Evolutionary conservation across 2,329 filamentous ascomycete species (phyloP), one percentile per base, ranked within the genome.

Genomic region (Cercospora brassicicola): DNA sequence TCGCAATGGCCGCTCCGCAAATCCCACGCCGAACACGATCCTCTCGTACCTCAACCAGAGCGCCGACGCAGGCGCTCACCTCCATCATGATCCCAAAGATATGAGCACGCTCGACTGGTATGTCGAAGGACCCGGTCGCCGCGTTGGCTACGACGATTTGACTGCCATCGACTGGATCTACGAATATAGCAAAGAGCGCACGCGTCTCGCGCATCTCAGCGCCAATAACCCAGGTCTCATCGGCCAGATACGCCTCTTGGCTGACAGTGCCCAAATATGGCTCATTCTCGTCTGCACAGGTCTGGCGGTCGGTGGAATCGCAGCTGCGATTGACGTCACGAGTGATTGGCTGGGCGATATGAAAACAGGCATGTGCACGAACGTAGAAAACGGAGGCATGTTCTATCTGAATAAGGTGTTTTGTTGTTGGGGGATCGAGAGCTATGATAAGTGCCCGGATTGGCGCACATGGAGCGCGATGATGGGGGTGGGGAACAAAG

Each of bases 101-200:
- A 78, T 79, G 26, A 77, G 73, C 13, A 79, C 79, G 0, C 72
- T 82, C 20, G 94, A 98, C 79, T 98, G 94, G 94, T 91, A 96
- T 77, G 86, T 90, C 59, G 94, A 97, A 79, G 93, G 93, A 0
- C 93, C 92, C 0, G 94, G 94, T 1, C 88, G 93, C 63, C 88
- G 95, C 76, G 94, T 97, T 42, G 94, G 92, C 13, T 99, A 99
- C 82, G 94, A 97, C 77, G 91, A 99, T 81, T 84, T 97, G 78
- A 97, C 94, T 15, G 94, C 95, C 67, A 99, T 99, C 78, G 95
- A 99, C 82, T 99, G 95, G 95, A 98, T 98, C 77, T 98, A 97
- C 75, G 95, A 99, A 80, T 97, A 98, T 78, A 95, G 92, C 62
- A 97, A 97, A 79, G 95, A 99, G 82, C 88, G 95, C 20, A 93